These are phyloP conservation scores for Grosmannia penicillata DNA, from an alignment of 2,329 filamentous ascomycete genomes.

Conservation along the genomic window DNA sequence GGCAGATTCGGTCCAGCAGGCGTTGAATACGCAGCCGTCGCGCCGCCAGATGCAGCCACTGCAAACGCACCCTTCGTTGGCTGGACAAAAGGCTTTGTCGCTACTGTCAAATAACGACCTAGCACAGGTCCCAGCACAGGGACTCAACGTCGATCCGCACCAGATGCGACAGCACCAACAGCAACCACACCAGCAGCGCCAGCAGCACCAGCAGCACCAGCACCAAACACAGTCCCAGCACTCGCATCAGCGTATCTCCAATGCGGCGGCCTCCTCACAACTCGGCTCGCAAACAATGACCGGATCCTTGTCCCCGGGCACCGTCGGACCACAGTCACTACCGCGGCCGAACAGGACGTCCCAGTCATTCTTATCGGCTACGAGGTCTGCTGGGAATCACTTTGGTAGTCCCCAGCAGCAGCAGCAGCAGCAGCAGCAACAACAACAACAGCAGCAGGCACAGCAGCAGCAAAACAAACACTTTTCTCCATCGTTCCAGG, in stretches of 20 bases:
- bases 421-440: conserved; percentile 8
- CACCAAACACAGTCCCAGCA: conserved; percentile 6
- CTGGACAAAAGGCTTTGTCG: conserved; percentile 8
- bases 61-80: conserved; percentile 3
- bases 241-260: conserved; percentile 8
- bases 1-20: conserved; percentile 6
- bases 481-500: conserved; percentile 5
- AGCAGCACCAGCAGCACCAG: conserved; percentile 3
- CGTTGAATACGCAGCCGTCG: conserved; percentile 5
- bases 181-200: conserved; percentile 9
- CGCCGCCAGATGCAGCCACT: conserved; percentile 1
- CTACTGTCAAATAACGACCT: conserved; percentile 5
- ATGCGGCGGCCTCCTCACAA: too few species aligned
- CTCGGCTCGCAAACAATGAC: too few species aligned
- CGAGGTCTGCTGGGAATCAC: background rate
- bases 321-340: too few species aligned
- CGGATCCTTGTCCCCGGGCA: too few species aligned
- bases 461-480: conserved; percentile 7
- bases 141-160: background rate
- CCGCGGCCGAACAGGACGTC: background rate
- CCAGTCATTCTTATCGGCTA: background rate
- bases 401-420: too few species aligned
- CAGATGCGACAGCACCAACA: conserved; percentile 6
- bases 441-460: conserved; percentile 7
- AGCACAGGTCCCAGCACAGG: too few species aligned